phyloP scores from a whole-genome alignment of 169 alveolate species.

The Plasmodium blacklocki region DNA sequence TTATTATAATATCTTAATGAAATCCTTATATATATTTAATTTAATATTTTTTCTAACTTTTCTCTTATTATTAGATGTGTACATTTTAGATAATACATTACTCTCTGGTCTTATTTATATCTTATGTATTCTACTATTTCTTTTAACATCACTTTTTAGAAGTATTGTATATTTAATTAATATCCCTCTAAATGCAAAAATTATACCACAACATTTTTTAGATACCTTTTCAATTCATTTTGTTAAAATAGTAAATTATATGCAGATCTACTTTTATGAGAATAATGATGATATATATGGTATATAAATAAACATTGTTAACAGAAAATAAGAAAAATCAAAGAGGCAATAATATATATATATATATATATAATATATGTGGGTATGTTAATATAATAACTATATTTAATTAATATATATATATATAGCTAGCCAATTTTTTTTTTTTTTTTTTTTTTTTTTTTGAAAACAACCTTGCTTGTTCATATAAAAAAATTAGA shows the following conservation, averaged over 20 bases:
- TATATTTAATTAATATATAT: background rate
- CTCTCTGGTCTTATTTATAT: conserved; percentile 20
- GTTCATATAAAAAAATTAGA: too few species aligned
- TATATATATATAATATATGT: background rate
- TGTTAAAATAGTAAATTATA: conserved; percentile 13
- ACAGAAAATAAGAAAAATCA: background rate
- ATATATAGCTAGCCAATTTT: background rate
- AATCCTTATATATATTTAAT: background rate
- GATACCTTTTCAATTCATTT: conserved; percentile 13
- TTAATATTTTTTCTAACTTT: conserved; percentile 20
- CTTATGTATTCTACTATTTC: conserved; percentile 6
- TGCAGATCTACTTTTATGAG: background rate
- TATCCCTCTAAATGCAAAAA: conserved; percentile 17
- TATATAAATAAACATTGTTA: background rate
- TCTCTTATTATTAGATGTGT: conserved; percentile 13
- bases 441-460: background rate
- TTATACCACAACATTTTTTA: conserved; percentile 4
- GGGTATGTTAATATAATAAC: background rate
- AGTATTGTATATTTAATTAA: conserved; percentile 16
- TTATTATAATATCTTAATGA: background rate
- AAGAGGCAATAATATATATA: background rate
- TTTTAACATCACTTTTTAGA: conserved; percentile 15
- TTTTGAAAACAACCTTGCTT: too few species aligned
- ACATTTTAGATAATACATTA: conserved; percentile 15
- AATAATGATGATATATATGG: background rate